Base-by-base conservation (phyloP, 1,284 basidiomycete genomes). In the Microbotryum lychnidis-dioicae region DNA sequence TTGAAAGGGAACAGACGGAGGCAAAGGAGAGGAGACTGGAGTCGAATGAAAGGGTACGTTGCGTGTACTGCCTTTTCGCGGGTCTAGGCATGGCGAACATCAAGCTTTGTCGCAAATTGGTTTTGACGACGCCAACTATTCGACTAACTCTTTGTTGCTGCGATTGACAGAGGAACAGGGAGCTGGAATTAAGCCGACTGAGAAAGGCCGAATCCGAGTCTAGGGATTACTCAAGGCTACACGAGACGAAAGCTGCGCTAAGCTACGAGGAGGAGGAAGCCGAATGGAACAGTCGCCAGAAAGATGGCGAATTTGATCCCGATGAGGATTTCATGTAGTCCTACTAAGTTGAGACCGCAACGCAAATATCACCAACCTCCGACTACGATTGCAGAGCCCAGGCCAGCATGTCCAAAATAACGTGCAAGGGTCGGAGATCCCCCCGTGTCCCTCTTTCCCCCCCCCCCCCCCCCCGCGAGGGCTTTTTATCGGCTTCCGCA, bases 1-100 rank as follows among this genome's bases (percentile, higher is more conserved):
- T 89, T 61, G 52, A 78, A 44, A 46, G 65, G 86, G 88, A 90
- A 5, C 82, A 93, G 72, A 79, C 97, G 14, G 73, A 80, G 3
- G 84, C 85, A 58, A 84, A 91, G 50, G 89, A 96, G 79, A 97
- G 93, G 16, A 97, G 93, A 72, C 77, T 83, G 48, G 73, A 69
- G 53, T 58, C 64, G 0, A 57, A 64, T 29, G 51, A 53, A 33
- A 12, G 51, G 20, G 51, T 53, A 23, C 25, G 51, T 23, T 42
- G 27, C 14, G 29, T 29, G 42, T 31, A n/a, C 23, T 18, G 20
- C 25, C 27, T 18, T 12, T 42, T 42, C 6, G 16, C 12, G 4
- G 16, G 37, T 42, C 12, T 42, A 18, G 12, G 12, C 37, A 42
- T 42, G 33, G 27, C 21, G 21, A 33, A 18, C 33, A 42, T 14